A percentile compares a stretch with the other conserved stretches of the same genome.
Conservation (phyloP, 176 grass and related monocot species). For the Oryza longistaminata region DNA sequence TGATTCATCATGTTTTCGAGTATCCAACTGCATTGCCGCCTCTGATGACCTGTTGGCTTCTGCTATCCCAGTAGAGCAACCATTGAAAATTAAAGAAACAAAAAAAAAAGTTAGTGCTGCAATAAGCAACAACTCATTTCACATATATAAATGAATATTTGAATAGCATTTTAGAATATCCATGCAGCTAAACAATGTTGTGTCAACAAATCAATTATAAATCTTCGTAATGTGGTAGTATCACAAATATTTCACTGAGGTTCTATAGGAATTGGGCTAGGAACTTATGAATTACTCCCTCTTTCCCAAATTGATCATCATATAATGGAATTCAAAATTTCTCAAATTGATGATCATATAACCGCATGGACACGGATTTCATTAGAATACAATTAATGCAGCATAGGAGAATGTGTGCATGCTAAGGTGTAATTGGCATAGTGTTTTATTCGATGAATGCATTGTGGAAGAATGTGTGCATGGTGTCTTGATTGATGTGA, state of each 20-base stretch:
- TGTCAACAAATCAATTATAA: neutral
- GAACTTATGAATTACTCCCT: neutral
- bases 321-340: too few species aligned
- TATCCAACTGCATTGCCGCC: slow-evolving; percentile 22
- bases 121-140: slow-evolving; percentile 1
- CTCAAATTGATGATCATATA: too few species aligned
- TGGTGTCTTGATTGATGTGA: too few species aligned
- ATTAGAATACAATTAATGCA: too few species aligned
- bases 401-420: too few species aligned
- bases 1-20: slow-evolving; percentile 19
- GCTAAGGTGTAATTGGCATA: too few species aligned
- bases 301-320: too few species aligned
- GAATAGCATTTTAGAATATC: slow-evolving; percentile 11
- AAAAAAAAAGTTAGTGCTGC: neutral
- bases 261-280: neutral
- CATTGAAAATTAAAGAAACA: neutral
- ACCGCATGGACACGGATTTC: too few species aligned
- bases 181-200: too few species aligned
- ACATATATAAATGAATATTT: neutral
- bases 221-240: neutral
- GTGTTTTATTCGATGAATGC: too few species aligned
- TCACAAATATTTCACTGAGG: neutral
- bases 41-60: slow-evolving; percentile 25
- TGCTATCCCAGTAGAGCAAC: slow-evolving; percentile 20
- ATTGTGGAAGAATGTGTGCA: too few species aligned